Evolutionary conservation across 176 grass and related monocot genomes (phyloP), one percentile per base, ranked within the genome.

Genomic region (Poa pratensis): DNA sequence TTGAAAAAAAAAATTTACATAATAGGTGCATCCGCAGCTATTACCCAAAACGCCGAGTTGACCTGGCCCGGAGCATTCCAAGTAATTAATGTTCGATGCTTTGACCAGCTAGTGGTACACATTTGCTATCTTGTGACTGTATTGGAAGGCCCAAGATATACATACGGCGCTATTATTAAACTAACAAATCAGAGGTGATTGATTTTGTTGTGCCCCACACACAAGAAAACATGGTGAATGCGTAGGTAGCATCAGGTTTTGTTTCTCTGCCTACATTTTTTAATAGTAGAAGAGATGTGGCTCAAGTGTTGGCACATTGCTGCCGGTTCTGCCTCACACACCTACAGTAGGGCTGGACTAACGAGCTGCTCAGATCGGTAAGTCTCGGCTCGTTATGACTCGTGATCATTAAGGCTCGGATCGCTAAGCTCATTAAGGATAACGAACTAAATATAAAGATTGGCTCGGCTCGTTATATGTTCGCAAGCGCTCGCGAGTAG

Each of bases 291-390:
- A 80, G 60, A 61, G 16, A 12, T 30, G 52, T 72, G 51, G 66
- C 67, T 83, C 53, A 19, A 58, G 51, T 60, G 9, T 45, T 28
- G 67, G 80, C 80, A 43, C 50, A 71, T 57, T 69, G 43, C 52
- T 82, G 45, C 62, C 28, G 46, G 19, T 22, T 40, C 22, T 83
- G 37, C 20, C 11, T 23, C 65, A 14, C 40, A 35, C 11, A 20
- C 26, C 35, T 43, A 23, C 10, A n/a, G n/a, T n/a, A n/a, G n/a
- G n/a, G n/a, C n/a, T n/a, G n/a, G n/a, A n/a, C n/a, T n/a, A n/a
- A n/a, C n/a, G n/a, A n/a, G n/a, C n/a, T n/a, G n/a, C n/a, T n/a
- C n/a, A n/a, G n/a, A n/a, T n/a, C n/a, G n/a, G n/a, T n/a, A n/a
- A n/a, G n/a, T n/a, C n/a, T n/a, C n/a, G n/a, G n/a, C n/a, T n/a